phyloP scores from a whole-genome alignment of 116 monocot genomes.

The Cymodocea nodosa region DNA sequence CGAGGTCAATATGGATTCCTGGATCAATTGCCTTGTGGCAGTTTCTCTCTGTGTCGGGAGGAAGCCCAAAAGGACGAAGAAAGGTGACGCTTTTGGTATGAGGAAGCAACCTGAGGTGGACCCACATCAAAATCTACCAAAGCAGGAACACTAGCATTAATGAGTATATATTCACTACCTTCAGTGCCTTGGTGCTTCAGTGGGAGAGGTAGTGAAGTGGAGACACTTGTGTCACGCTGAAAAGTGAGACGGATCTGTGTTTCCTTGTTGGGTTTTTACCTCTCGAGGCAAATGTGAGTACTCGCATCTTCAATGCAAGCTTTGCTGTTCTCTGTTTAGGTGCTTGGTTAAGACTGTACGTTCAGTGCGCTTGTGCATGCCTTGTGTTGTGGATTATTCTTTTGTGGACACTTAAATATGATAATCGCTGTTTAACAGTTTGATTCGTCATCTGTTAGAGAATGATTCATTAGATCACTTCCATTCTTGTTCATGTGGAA shows the following conservation, averaged over 20 bases:
- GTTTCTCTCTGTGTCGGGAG: neutral
- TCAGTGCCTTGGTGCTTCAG: neutral
- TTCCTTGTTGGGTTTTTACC: neutral
- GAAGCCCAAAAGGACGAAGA: neutral
- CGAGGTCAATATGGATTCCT: neutral
- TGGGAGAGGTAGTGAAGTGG: neutral
- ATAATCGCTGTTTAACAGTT: too few relatives aligned
- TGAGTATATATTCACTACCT: neutral
- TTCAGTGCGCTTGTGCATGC: neutral
- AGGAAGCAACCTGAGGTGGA: constrained; percentile 3
- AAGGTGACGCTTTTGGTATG: neutral
- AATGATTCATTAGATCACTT: too few relatives aligned
- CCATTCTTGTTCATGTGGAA: too few relatives aligned
- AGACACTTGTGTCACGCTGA: neutral
- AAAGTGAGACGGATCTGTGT: neutral
- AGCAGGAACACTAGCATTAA: neutral
- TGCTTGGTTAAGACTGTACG: neutral
- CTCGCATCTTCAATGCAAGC: neutral
- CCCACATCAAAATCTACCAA: neutral
- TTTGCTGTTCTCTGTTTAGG: neutral
- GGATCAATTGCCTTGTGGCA: neutral
- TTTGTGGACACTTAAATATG: too few relatives aligned
- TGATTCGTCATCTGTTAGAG: too few relatives aligned
- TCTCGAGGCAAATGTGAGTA: neutral
- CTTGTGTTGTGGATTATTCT: too few relatives aligned